Percentiles rank a stretch among this genome's conserved stretches.
phyloP scores from a whole-genome alignment of 2,329 filamentous ascomycete species.

The Pestalotiopsis fici region DNA sequence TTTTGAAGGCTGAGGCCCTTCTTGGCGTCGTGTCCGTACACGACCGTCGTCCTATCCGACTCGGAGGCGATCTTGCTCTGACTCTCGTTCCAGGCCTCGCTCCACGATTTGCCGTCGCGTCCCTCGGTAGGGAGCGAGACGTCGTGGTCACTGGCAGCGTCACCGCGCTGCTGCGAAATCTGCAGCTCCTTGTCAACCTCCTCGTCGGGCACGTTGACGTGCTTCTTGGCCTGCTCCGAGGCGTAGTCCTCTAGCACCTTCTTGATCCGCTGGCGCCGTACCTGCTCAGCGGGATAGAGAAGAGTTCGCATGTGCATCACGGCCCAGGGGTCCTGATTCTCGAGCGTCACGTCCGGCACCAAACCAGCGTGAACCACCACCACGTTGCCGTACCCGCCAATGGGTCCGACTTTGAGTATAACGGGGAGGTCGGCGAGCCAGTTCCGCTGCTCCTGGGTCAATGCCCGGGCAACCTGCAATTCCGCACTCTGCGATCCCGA shows the following conservation, averaged over 20 bases:
- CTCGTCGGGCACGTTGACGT: constrained; percentile 22
- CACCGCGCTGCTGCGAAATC: constrained; percentile 22
- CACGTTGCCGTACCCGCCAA: constrained; percentile 58
- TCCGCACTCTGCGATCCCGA: constrained; percentile 40
- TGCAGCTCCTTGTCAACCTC: constrained; percentile 15
- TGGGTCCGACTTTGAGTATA: constrained; percentile 71
- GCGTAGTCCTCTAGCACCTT: constrained; percentile 3
- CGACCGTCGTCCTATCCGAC: constrained; percentile 60
- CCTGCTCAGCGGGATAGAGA: constrained; percentile 47
- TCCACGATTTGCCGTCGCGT: constrained; percentile 65
- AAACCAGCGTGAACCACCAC: constrained; percentile 85
- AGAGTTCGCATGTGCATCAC: constrained; percentile 94
- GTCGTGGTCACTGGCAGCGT: constrained; percentile 11
- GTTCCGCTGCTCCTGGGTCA: constrained; percentile 58
- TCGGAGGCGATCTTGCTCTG: constrained; percentile 35
- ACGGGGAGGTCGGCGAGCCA: constrained; percentile 75
- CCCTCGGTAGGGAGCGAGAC: constrained; percentile 34
- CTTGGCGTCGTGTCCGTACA: constrained; percentile 87
- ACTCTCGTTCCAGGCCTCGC: constrained; percentile 59
- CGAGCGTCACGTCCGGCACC: constrained; percentile 71
- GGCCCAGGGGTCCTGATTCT: constrained; percentile 73
- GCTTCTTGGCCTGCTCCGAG: constrained; percentile 23
- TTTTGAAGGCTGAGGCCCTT: constrained; percentile 60
- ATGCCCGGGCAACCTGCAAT: constrained; percentile 57
- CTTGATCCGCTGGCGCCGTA: constrained; percentile 9